Base-by-base conservation (phyloP, 768 basidiomycete species). In the Psilocybe cyanescens region DNA sequence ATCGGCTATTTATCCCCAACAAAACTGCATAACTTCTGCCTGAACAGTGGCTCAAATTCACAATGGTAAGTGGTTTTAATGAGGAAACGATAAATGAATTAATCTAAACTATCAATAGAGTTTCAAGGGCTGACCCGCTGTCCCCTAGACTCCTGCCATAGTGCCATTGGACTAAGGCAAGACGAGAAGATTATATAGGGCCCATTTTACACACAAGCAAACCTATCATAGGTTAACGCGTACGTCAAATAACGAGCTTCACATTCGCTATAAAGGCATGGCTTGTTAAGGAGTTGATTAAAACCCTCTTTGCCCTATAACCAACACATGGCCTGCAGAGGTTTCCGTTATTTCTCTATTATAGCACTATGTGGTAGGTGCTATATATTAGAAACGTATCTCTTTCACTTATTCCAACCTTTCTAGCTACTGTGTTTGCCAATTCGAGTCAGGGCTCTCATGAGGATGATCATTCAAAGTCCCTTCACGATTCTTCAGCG, bases 401-500 rank as follows among this genome's bases (percentile, higher is more conserved):
- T 16, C n/a, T 12, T 44, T 44, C n/a, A 8, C 41, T n/a, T 4
- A 44, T 12, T 35, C 7, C 33, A 35, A 39, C 37, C 4, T 12
- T 7, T 44, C 4, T 16, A 44, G 41, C 41, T 5, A 44, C 41
- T 12, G 41, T n/a, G 5, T n/a, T 44, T 5, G 41, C 41, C 2
- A 44, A 44, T n/a, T 14, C 41, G 41, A 44, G 41, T 12, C 11
- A 44, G 9, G 14, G 41, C 41, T 44, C 41, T 14, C 41, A 44
- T 35, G 33, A 35, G 24, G 24, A 39, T 8, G 37, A 8, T 8
- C 37, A 39, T 14, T 8, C 7, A 39, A 49, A 49, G 11, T 17
- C 19, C 16, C 48, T 31, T 16, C 62, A 66, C 35, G 35, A 35
- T 45, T 28, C 55, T 6, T 49, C 58, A 2, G 30, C 62, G n/a